Base-by-base conservation (phyloP, 2,329 filamentous ascomycete genomes). In the Ceratocystis cubensis region DNA sequence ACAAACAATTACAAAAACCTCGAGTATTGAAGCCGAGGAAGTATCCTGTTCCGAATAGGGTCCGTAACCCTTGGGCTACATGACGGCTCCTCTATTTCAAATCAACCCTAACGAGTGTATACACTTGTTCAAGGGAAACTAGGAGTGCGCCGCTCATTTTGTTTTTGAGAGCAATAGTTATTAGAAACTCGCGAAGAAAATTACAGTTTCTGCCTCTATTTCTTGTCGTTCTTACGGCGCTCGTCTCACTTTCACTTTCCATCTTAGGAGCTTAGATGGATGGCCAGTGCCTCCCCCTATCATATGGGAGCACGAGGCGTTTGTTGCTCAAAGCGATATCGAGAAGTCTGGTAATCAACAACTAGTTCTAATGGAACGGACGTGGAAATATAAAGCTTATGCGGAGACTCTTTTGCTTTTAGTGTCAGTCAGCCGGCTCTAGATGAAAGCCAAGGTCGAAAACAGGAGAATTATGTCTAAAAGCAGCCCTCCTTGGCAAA, bases 1-100 rank as follows among this genome's bases (percentile, higher is more conserved):
- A 41, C 37, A 41, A 15, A 4, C 13, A 15, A 41, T 41, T 4
- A 41, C 3, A 41, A 41, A 41, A 13, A 5, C 13, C 10, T 41
- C 37, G 37, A 41, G 37, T 15, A 41, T 10, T 13, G 10, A 15
- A 41, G 37, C 37, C 10, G 13, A 41, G 37, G 37, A 41, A 41
- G 13, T 15, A 15, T 41, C 10, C 13, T 4, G 1, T 3, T 4
- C 10, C 0, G 3, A 0, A 0, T 15, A 41, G 37, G 37, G 37
- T 5, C 13, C 4, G 0, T 41, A 41, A 41, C 37, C 37, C 37
- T 15, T 41, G 3, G 37, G 3, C 0, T 41, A 41, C 37, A 13
- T 41, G 37, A 33, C 30, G 30, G 6, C 30, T 33, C 30, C 30
- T 33, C 30, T 33, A 6, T 1, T 30, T 7, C 30, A 33, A 33